Evolutionary conservation across 1,284 basidiomycete genomes (phyloP).

Genomic region (Earliella scabrosa): DNA sequence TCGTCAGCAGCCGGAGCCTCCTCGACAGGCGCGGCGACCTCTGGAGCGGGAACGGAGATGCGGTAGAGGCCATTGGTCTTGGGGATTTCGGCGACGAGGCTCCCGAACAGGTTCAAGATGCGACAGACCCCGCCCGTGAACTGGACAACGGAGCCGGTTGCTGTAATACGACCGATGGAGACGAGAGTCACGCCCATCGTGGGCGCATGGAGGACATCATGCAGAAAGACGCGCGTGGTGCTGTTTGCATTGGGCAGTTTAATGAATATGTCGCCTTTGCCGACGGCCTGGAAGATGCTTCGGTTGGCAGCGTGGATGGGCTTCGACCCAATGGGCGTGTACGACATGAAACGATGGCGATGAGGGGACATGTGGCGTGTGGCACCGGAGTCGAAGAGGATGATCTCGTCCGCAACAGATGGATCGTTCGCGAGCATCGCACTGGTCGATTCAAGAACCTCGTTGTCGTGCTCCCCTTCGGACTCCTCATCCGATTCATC

Average conservation of each 20-base stretch:
- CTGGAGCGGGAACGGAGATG: neutral
- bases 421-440: neutral
- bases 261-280: constrained; percentile 41
- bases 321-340: constrained; percentile 31
- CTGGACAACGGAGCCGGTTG: constrained; percentile 31
- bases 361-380: constrained; percentile 46
- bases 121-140: constrained; percentile 36
- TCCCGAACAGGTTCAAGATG: constrained; percentile 20
- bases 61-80: neutral
- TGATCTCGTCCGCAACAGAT: neutral
- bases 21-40: neutral
- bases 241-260: constrained; percentile 40
- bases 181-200: constrained; percentile 40
- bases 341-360: constrained; percentile 35
- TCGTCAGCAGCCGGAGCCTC: neutral
- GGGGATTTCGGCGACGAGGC: neutral
- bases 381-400: constrained; percentile 43
- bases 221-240: constrained; percentile 33
- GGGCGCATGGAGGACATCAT: constrained; percentile 39
- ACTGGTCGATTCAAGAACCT: too few relatives aligned
- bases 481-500: constrained; percentile 3
- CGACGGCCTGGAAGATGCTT: constrained; percentile 36
- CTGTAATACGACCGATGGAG: constrained; percentile 39
- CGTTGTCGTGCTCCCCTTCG: neutral
- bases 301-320: constrained; percentile 41